A percentile compares a stretch with the other conserved stretches of the same genome.
Evolutionary conservation across 768 basidiomycete genomes (phyloP).

Genomic region (Clathrus columnatus): DNA sequence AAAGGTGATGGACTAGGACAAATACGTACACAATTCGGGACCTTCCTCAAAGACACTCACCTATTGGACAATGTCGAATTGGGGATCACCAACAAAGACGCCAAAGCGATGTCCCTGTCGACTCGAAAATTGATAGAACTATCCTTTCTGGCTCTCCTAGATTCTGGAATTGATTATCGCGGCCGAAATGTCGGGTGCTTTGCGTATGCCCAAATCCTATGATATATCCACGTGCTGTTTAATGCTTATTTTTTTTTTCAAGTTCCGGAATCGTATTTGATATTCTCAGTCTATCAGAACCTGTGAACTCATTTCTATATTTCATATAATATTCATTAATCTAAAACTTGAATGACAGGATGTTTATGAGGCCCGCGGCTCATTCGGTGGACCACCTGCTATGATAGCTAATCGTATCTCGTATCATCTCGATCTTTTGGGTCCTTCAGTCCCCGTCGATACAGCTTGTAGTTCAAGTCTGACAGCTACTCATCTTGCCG

Average conservation of each 20-base stretch:
- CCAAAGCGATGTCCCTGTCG: constrained; percentile 25
- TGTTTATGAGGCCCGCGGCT: constrained; percentile 15
- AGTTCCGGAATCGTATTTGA: constrained; percentile 26
- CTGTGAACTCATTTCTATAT: constrained; percentile 17
- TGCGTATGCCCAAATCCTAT: neutral
- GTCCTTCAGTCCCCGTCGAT: constrained; percentile 13
- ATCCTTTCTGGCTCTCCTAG: constrained; percentile 33
- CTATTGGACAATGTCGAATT: constrained; percentile 34
- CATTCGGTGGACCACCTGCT: constrained; percentile 26
- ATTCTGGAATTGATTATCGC: constrained; percentile 40
- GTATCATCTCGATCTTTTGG: constrained; percentile 12
- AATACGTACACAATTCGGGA: constrained; percentile 23
- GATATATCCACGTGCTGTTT: neutral
- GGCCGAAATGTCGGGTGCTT: constrained; percentile 34
- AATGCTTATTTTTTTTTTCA: neutral
- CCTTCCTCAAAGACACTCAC: constrained; percentile 31
- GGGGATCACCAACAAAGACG: constrained; percentile 31
- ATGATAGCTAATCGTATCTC: constrained; percentile 29
- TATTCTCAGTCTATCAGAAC: constrained; percentile 20
- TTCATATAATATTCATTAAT: neutral
- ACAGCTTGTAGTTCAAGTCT: constrained; percentile 13
- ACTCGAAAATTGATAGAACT: constrained; percentile 31
- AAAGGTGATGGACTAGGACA: constrained; percentile 21
- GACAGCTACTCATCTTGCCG: constrained; percentile 14
- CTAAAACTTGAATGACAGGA: neutral